Evolutionary conservation across 78 protist genomes (phyloP).

Genomic region (Dictyostelium capitatum): DNA sequence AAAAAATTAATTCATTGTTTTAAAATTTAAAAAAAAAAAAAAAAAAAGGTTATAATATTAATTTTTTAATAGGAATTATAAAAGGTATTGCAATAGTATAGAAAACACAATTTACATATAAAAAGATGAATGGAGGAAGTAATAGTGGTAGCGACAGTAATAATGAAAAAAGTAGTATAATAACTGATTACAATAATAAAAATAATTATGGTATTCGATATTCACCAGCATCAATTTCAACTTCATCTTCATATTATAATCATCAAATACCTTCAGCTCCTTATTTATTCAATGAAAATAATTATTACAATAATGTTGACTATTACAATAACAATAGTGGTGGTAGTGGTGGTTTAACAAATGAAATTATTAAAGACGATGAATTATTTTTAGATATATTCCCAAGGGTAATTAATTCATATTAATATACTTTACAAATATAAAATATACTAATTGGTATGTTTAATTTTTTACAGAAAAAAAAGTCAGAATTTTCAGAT

Average conservation of each 20-base stretch:
- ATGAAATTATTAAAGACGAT: not conserved
- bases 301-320: not conserved
- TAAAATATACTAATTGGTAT: no score
- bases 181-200: not conserved
- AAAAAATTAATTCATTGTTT: not conserved
- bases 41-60: no score
- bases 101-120: not conserved
- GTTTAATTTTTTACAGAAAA: no score
- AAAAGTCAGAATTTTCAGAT: conserved; percentile 19
- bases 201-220: not conserved
- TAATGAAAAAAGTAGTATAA: not conserved
- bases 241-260: not conserved
- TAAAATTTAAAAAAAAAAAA: not conserved
- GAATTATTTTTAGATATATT: conserved; percentile 15
- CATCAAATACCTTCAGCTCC: not conserved
- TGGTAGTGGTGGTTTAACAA: not conserved
- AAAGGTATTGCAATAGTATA: no score
- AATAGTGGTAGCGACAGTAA: not conserved
- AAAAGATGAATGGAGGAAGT: not conserved
- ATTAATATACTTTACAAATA: not conserved
- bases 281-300: not conserved
- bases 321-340: not conserved
- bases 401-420: conserved; percentile 16
- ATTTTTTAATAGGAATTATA: no score
- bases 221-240: not conserved